These are phyloP conservation scores for Williopsis jadinii DNA, from an alignment of 1,139 yeast genomes.

Conservation along the genomic window DNA sequence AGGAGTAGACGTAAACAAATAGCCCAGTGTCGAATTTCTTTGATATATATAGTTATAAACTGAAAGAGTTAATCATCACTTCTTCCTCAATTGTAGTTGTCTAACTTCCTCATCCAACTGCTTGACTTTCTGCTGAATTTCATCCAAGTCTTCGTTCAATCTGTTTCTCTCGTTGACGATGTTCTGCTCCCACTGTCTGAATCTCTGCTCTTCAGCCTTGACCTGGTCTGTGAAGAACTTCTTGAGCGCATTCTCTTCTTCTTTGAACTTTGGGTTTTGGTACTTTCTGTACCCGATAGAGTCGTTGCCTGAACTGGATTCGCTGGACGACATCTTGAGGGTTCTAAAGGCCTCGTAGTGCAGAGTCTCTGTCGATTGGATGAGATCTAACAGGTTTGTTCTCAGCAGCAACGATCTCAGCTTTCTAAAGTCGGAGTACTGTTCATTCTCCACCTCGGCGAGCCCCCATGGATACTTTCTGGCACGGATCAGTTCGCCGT, in stretches of 20 bases:
- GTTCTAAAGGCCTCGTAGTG: slow-evolving; percentile 90
- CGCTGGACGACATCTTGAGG: slow-evolving; percentile 45
- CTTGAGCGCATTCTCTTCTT: slow-evolving; percentile 92
- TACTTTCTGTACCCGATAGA: slow-evolving; percentile 27
- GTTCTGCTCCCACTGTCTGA: slow-evolving; percentile 97
- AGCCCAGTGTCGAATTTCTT: neutral
- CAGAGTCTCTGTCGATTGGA: slow-evolving; percentile 81
- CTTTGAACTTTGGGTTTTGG: slow-evolving; percentile 89
- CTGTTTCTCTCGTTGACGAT: slow-evolving; percentile 92
- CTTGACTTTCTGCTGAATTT: slow-evolving; percentile 70
- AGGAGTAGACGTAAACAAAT: slow-evolving; percentile 32
- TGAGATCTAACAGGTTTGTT: slow-evolving; percentile 88
- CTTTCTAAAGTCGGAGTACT: slow-evolving; percentile 92
- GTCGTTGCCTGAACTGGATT: slow-evolving; percentile 26
- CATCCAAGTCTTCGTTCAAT: slow-evolving; percentile 88
- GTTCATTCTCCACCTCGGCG: slow-evolving; percentile 94
- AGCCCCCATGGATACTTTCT: slow-evolving; percentile 97
- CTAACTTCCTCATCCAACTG: slow-evolving; percentile 68
- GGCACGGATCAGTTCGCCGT: slow-evolving; percentile 76
- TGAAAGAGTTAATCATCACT: too few relatives aligned
- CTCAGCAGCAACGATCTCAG: slow-evolving; percentile 82
- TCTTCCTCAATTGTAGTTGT: slow-evolving; percentile 47
- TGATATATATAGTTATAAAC: neutral
- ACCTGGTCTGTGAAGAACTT: slow-evolving; percentile 97
- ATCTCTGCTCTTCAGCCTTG: slow-evolving; percentile 92